These are phyloP conservation scores for Themeda triandra DNA, from an alignment of 176 grass and related monocot genomes.

Conservation along the genomic window DNA sequence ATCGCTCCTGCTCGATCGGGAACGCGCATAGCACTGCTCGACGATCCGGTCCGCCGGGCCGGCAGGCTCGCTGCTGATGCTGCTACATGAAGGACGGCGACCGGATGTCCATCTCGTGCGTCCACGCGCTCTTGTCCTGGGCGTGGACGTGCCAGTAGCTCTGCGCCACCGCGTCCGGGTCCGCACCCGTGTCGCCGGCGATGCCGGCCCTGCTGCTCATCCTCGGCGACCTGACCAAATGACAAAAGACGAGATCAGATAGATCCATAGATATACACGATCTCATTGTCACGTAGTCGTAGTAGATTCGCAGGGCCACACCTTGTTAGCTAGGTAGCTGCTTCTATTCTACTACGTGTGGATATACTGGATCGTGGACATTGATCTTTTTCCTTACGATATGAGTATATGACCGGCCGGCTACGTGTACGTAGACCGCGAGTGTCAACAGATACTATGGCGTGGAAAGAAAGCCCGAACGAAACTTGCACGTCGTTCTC, in stretches of 20 bases:
- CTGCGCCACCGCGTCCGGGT: constrained; percentile 86
- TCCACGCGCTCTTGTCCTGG: constrained; percentile 89
- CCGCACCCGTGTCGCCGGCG: constrained; percentile 27
- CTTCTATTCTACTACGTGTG: too few species aligned
- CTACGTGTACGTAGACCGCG: background rate
- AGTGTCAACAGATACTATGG: too few species aligned
- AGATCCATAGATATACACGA: too few species aligned
- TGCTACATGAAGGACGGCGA: constrained; percentile 40
- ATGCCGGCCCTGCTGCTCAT: background rate
- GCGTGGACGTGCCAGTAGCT: constrained; percentile 87
- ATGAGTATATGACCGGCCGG: too few species aligned
- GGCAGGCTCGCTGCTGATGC: background rate
- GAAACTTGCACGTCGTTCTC: background rate
- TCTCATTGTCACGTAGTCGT: background rate
- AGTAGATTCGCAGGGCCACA: too few species aligned
- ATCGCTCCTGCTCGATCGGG: background rate
- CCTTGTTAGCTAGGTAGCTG: too few species aligned
- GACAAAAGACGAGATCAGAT: background rate
- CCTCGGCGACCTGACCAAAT: constrained; percentile 47
- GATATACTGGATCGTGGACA: too few species aligned
- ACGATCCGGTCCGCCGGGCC: constrained; percentile 35
- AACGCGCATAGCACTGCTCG: too few species aligned
- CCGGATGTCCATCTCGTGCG: constrained; percentile 83
- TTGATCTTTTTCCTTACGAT: too few species aligned
- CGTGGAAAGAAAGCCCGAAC: background rate